Evolutionary conservation across 129 eudicot genomes (phyloP).

Genomic region (Escallonia rubra): DNA sequence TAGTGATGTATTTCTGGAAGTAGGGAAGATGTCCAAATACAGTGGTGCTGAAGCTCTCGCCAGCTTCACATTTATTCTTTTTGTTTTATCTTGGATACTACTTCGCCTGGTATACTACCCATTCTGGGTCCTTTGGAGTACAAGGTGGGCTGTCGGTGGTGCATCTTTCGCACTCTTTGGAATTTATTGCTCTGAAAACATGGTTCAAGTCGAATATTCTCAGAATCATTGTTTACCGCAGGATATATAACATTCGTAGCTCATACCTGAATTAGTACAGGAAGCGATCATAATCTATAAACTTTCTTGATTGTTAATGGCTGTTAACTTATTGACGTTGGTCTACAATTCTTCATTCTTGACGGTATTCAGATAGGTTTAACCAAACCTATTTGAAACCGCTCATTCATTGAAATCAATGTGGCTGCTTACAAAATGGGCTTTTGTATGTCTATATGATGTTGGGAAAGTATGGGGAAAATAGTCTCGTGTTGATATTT

Average conservation of each 20-base stretch:
- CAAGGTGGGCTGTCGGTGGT: slow-evolving; percentile 45
- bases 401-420: no score
- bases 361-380: neutral
- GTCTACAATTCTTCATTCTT: neutral
- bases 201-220: neutral
- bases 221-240: neutral
- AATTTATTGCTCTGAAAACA: neutral
- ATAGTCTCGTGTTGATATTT: no score
- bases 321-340: neutral
- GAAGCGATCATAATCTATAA: neutral
- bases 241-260: neutral
- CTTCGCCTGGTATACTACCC: slow-evolving; percentile 94
- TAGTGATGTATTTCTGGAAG: slow-evolving; percentile 89
- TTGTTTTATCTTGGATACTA: slow-evolving; percentile 82
- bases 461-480: no score
- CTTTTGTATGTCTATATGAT: no score
- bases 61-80: slow-evolving; percentile 72
- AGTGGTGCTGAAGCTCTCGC: slow-evolving; percentile 82
- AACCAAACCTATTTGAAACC: no score
- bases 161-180: neutral
- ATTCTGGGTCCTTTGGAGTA: slow-evolving; percentile 95
- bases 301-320: neutral
- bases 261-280: neutral
- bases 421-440: no score
- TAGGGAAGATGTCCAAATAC: slow-evolving; percentile 95